Evolutionary conservation across 257 asterid species (phyloP).

Genomic region (Nicotiana obtusifolia): DNA sequence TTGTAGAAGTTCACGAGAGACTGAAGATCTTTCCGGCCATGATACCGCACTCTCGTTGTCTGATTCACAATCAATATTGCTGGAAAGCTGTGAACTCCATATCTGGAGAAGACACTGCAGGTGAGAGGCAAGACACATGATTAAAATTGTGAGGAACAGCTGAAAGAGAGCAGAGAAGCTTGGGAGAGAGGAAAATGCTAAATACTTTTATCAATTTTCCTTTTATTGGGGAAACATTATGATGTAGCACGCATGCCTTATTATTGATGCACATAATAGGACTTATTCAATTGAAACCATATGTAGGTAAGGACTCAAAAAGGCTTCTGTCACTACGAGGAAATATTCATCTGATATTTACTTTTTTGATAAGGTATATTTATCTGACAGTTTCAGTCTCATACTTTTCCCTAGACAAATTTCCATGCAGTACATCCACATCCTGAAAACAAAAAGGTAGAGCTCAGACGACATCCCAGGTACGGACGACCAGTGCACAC

Average conservation of each 20-base stretch:
- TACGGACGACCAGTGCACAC: too few relatives aligned
- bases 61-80: conserved; percentile 39
- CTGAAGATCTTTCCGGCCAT: conserved; percentile 42
- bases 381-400: not conserved
- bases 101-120: conserved; percentile 53
- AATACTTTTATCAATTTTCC: not conserved
- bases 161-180: not conserved
- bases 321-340: not conserved
- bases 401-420: not conserved
- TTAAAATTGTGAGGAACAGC: not conserved
- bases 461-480: not conserved
- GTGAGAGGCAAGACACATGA: conserved; percentile 1
- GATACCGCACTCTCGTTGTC: conserved; percentile 28
- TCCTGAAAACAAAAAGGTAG: not conserved
- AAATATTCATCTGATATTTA: not conserved
- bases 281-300: not conserved
- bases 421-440: not conserved
- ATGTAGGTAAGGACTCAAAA: not conserved
- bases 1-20: conserved; percentile 39
- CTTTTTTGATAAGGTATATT: too few relatives aligned
- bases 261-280: not conserved
- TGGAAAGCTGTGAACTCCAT: conserved; percentile 57
- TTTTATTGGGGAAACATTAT: not conserved
- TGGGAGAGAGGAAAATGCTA: not conserved
- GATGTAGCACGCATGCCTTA: not conserved